Conservation (phyloP, 768 basidiomycete species). For the Candolleomyces aberdarensis region DNA sequence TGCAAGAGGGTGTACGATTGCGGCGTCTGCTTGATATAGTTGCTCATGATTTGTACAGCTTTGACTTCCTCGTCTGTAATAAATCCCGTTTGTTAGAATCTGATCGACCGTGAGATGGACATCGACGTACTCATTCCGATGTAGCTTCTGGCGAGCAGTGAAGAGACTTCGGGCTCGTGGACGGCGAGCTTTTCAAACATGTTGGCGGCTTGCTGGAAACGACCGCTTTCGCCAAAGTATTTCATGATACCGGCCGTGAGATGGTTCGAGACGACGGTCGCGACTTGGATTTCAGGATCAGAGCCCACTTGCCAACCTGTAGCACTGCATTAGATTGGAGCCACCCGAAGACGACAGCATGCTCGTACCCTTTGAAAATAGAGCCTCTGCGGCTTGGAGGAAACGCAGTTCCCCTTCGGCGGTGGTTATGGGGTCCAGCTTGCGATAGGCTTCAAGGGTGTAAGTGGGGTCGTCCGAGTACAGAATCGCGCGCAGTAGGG, state of each 20-base stretch:
- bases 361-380: slow-evolving; percentile 62
- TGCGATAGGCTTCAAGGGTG: slow-evolving; percentile 89
- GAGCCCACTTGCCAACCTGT: slow-evolving; percentile 95
- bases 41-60: slow-evolving; percentile 89
- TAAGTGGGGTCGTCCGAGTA: slow-evolving; percentile 96
- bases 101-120: no score
- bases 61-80: slow-evolving; percentile 93
- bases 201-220: slow-evolving; percentile 86
- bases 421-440: slow-evolving; percentile 90
- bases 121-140: slow-evolving; percentile 89
- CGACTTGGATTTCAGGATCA: slow-evolving; percentile 98
- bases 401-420: slow-evolving; percentile 89
- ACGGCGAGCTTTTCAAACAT: slow-evolving; percentile 87
- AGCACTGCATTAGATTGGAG: no score
- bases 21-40: slow-evolving; percentile 79
- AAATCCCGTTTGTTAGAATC: neutral
- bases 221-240: slow-evolving; percentile 91
- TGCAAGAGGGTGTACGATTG: slow-evolving; percentile 94
- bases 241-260: slow-evolving; percentile 93
- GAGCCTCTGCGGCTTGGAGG: slow-evolving; percentile 81
- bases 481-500: slow-evolving; percentile 84
- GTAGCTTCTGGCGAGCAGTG: slow-evolving; percentile 83
- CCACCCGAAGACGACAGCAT: no score
- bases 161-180: slow-evolving; percentile 88
- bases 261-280: slow-evolving; percentile 94